Evolutionary conservation across 371 early-diverging fungal genomes (phyloP).

Genomic region (Mucor piriformis): DNA sequence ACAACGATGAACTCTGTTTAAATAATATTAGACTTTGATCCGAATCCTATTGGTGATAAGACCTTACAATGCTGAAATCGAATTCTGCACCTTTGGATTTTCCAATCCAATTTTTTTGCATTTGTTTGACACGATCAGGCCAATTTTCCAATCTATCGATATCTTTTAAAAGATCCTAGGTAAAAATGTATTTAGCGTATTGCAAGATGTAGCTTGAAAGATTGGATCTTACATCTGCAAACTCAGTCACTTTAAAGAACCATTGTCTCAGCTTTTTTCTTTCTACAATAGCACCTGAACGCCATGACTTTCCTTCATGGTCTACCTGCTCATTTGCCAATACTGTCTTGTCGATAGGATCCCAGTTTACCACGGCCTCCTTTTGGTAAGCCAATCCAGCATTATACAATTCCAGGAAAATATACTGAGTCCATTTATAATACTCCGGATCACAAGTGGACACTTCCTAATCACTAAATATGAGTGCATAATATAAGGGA

Average conservation of each 20-base stretch:
- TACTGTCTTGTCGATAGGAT: slow-evolving; percentile 94
- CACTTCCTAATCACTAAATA: slow-evolving; percentile 80
- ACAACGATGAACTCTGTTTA: slow-evolving; percentile 5
- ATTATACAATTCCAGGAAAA: slow-evolving; percentile 80
- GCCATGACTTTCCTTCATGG: slow-evolving; percentile 85
- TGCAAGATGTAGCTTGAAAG: no score
- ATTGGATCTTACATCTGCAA: slow-evolving; percentile 66
- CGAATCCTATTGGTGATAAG: neutral
- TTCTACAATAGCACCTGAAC: slow-evolving; percentile 95
- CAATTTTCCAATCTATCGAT: slow-evolving; percentile 76
- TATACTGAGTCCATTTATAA: slow-evolving; percentile 91
- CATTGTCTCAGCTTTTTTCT: slow-evolving; percentile 85
- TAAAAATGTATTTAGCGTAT: no score
- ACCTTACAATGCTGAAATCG: slow-evolving; percentile 54
- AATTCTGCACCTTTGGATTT: slow-evolving; percentile 84
- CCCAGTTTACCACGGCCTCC: slow-evolving; percentile 94
- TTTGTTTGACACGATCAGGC: slow-evolving; percentile 88
- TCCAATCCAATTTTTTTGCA: slow-evolving; percentile 96
- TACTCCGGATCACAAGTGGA: slow-evolving; percentile 86
- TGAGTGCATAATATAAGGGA: no score
- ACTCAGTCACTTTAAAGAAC: slow-evolving; percentile 89
- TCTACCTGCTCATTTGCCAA: slow-evolving; percentile 97
- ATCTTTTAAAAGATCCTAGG: slow-evolving; percentile 76
- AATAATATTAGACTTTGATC: no score
- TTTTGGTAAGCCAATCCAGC: slow-evolving; percentile 86